Percentiles rank a stretch among this genome's conserved stretches.
Evolutionary conservation across 2,329 filamentous ascomycete species (phyloP).

Genomic region (Colletotrichum agaves): DNA sequence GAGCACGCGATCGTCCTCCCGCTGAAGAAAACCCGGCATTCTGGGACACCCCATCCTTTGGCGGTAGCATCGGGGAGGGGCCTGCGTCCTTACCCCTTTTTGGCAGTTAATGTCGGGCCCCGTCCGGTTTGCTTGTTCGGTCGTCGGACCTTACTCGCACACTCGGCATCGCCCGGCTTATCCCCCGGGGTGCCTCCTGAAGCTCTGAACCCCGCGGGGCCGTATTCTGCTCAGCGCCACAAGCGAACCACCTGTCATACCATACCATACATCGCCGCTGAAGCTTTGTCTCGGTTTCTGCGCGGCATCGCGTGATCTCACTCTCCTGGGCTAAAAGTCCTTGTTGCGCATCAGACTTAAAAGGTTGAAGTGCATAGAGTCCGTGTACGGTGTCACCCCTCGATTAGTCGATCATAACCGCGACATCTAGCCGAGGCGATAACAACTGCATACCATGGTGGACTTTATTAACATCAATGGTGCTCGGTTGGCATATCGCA

Average conservation of each 20-base stretch:
- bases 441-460: slow-evolving; percentile 2
- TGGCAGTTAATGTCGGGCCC: slow-evolving; percentile 14
- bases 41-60: background rate
- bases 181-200: background rate
- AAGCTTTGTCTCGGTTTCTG: too few species aligned
- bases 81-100: slow-evolving; percentile 22
- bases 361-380: too few species aligned
- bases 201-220: slow-evolving; percentile 11
- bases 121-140: background rate
- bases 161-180: background rate
- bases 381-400: too few species aligned
- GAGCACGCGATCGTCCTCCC: slow-evolving; percentile 30
- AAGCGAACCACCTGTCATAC: background rate
- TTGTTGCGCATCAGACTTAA: too few species aligned
- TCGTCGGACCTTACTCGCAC: slow-evolving; percentile 3
- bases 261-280: too few species aligned
- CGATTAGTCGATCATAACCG: too few species aligned
- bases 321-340: too few species aligned
- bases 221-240: background rate
- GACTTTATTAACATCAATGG: slow-evolving; percentile 47
- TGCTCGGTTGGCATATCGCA: slow-evolving; percentile 46
- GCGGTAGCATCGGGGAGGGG: slow-evolving; percentile 24
- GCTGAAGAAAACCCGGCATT: background rate
- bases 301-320: background rate
- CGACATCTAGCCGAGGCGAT: background rate